phyloP scores from a whole-genome alignment of 805 yeast genomes.

The Groenewaldozyma tartarivorans region DNA sequence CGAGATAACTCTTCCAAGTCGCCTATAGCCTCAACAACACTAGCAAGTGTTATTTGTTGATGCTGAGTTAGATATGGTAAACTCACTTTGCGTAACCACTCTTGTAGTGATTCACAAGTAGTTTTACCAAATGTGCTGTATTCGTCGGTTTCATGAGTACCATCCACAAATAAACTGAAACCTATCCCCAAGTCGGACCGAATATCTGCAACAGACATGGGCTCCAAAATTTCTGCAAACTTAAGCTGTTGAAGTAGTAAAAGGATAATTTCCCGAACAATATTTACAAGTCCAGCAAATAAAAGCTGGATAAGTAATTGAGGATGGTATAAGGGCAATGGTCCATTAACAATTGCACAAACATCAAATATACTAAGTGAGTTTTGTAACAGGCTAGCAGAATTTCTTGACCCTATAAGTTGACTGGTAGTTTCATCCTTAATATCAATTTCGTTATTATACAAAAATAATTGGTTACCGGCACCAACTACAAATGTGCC shows the following conservation, averaged over 20 bases:
- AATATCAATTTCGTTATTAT: conserved; percentile 57
- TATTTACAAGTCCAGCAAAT: conserved; percentile 46
- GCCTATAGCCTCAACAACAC: conserved; percentile 55
- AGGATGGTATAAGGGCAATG: conserved; percentile 84
- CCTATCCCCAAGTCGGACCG: conserved; percentile 21
- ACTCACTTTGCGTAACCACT: conserved; percentile 52
- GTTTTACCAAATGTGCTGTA: conserved; percentile 3
- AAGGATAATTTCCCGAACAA: conserved; percentile 49
- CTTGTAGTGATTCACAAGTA: conserved; percentile 35
- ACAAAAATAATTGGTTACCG: conserved; percentile 82
- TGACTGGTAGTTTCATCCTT: conserved; percentile 41
- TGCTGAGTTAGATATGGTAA: conserved; percentile 81
- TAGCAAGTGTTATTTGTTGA: conserved; percentile 75
- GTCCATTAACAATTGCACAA: conserved; percentile 75
- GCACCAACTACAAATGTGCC: conserved; percentile 76
- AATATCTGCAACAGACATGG: conserved; percentile 26
- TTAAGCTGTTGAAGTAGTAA: conserved; percentile 46
- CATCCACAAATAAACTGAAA: no score
- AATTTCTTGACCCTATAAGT: conserved; percentile 46
- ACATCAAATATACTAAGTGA: conserved; percentile 46
- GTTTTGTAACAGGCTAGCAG: conserved; percentile 11
- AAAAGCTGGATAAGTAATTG: conserved; percentile 72
- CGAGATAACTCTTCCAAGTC: conserved; percentile 38
- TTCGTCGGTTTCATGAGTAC: conserved; percentile 1
- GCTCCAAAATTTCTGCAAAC: conserved; percentile 37